These are phyloP conservation scores for Colletotrichum costaricense DNA, from an alignment of 2,329 filamentous ascomycete genomes.

Conservation along the genomic window DNA sequence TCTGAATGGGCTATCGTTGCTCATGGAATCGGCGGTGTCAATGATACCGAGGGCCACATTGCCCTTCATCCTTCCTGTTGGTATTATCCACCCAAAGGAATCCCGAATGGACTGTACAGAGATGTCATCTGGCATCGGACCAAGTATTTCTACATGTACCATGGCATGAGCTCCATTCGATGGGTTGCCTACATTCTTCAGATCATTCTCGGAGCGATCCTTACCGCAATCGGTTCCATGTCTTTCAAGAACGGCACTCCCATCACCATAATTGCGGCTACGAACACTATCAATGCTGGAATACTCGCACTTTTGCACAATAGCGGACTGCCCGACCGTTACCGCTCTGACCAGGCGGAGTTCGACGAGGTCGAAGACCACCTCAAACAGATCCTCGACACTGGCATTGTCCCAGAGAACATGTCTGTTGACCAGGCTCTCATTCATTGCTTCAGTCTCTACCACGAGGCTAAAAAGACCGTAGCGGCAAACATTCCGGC, in stretches of 20 bases:
- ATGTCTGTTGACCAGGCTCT: constrained; percentile 59
- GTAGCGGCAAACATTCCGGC: constrained; percentile 60
- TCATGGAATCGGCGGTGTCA: constrained; percentile 58
- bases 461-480: constrained; percentile 57
- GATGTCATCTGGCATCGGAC: constrained; percentile 58
- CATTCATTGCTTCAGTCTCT: constrained; percentile 58
- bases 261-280: constrained; percentile 60
- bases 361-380: constrained; percentile 62
- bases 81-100: constrained; percentile 59
- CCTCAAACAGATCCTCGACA: constrained; percentile 62
- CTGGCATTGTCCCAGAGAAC: constrained; percentile 54
- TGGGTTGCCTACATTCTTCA: constrained; percentile 62
- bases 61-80: constrained; percentile 55
- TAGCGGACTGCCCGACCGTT: constrained; percentile 63
- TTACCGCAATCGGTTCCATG: constrained; percentile 62
- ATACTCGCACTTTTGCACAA: constrained; percentile 64
- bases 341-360: constrained; percentile 60
- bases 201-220: constrained; percentile 58
- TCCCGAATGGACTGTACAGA: constrained; percentile 61
- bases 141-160: constrained; percentile 57
- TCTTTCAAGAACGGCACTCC: constrained; percentile 48
- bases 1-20: constrained; percentile 60
- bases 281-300: constrained; percentile 62
- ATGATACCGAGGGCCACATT: constrained; percentile 55
- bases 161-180: constrained; percentile 53